These are phyloP conservation scores for Cicer pinnatifidum DNA, from an alignment of 306 rosid genomes.

Conservation along the genomic window DNA sequence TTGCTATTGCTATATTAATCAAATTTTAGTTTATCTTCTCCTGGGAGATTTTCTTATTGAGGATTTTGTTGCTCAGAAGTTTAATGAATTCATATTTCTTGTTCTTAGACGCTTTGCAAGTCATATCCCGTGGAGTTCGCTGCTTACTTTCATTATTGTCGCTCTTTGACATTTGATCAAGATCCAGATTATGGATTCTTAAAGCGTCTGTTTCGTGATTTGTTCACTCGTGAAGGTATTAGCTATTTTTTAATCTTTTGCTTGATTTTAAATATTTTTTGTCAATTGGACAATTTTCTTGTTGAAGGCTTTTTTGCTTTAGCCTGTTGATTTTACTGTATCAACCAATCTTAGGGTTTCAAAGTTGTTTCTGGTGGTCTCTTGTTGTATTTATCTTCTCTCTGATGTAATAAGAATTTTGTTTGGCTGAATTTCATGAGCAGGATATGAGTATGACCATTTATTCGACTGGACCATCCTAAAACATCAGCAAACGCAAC, in stretches of 20 bases:
- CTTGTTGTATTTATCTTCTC: slow-evolving; percentile 28
- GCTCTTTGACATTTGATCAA: slow-evolving; percentile 73
- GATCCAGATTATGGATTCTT: slow-evolving; percentile 73
- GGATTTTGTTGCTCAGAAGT: slow-evolving; percentile 28
- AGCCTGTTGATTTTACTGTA: slow-evolving; percentile 1
- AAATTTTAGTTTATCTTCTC: slow-evolving; percentile 15
- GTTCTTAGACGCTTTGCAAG: slow-evolving; percentile 63
- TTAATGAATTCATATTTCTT: slow-evolving; percentile 41
- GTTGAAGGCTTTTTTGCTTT: slow-evolving; percentile 22
- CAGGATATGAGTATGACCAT: slow-evolving; percentile 71
- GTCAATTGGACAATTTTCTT: slow-evolving; percentile 36
- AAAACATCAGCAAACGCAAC: slow-evolving; percentile 63
- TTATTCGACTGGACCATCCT: slow-evolving; percentile 86
- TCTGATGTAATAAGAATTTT: slow-evolving; percentile 16
- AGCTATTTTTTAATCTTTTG: slow-evolving; percentile 1
- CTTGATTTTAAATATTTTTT: slow-evolving; percentile 28
- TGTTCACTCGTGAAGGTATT: slow-evolving; percentile 66
- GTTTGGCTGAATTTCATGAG: slow-evolving; percentile 44
- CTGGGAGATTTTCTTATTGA: slow-evolving; percentile 36
- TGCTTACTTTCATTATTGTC: slow-evolving; percentile 76
- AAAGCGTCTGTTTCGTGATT: slow-evolving; percentile 68
- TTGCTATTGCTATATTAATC: slow-evolving; percentile 3
- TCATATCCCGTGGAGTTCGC: slow-evolving; percentile 71
- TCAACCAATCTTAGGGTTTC: slow-evolving; percentile 30
- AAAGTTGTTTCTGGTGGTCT: slow-evolving; percentile 39